Evolutionary conservation across 2,329 filamentous ascomycete genomes (phyloP), one percentile per base, ranked within the genome.

Genomic region (Alternaria triticina): DNA sequence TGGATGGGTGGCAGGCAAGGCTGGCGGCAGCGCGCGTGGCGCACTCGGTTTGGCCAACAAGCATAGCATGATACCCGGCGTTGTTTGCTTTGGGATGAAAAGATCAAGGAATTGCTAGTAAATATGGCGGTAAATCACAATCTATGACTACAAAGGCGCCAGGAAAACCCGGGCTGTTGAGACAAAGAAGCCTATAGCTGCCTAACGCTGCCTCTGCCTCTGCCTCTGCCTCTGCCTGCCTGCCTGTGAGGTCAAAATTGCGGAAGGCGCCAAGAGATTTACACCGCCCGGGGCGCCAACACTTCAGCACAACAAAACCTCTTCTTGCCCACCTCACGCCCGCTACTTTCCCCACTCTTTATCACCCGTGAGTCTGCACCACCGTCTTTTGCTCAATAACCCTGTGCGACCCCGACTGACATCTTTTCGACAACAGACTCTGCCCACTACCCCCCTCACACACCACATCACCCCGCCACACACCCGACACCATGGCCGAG

Each of bases 401-500:
- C 40, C 50, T 54, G 61, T 59, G 64, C 66, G 57, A 68, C 66
- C 62, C 50, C 65, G 50, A 61, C 74, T 76, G 62, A 59, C 50
- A 49, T 46, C 58, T 56, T 66, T 49, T 46, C 57, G 55, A 13
- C 20, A 36, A 46, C 66, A 74, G 70, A 66, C 60, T 72, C 52
- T 71, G 73, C 76, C 71, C 74, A 71, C 66, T 64, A 61, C 66
- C 67, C 44, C 36, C 51, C 55, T 25, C 22, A 25, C 33, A 23
- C 55, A 72, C 68, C 66, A 67, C 40, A 44, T 57, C 71, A 73
- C 76, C 75, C 76, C 77, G 73, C 77, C 70, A 75, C 70, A 71
- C 74, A 72, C 65, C 47, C 57, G 63, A 65, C 73, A 73, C 62
- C 74, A 96, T 96, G 92, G 76, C 77, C 64, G 76, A 79, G 71